Percentiles rank a stretch among this genome's conserved stretches.
phyloP scores from a whole-genome alignment of 495 filamentous ascomycete species.

The Sordaria brevicollis region DNA sequence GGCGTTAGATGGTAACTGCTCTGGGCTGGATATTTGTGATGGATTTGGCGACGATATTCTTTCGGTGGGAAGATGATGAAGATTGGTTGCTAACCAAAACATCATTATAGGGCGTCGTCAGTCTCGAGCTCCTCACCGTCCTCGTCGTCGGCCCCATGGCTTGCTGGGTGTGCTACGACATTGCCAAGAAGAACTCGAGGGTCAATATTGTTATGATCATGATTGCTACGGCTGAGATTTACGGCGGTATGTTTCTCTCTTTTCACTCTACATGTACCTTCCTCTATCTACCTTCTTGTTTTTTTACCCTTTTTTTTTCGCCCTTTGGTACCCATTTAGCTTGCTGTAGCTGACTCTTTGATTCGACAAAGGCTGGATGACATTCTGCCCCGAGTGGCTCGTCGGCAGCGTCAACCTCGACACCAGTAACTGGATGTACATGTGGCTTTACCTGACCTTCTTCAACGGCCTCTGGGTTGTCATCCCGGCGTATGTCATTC shows the following conservation, averaged over 20 bases:
- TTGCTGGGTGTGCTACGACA: conserved; percentile 55
- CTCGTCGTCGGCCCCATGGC: conserved; percentile 65
- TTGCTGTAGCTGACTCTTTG: not conserved
- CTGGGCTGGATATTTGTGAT: too few species aligned
- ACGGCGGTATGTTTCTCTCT: conserved; percentile 51
- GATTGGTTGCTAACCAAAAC: not conserved
- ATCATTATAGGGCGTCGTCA: conserved; percentile 50
- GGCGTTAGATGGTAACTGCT: too few species aligned
- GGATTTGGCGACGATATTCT: too few species aligned
- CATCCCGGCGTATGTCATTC: conserved; percentile 67
- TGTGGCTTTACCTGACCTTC: conserved; percentile 81
- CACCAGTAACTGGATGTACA: conserved; percentile 72
- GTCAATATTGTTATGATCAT: conserved; percentile 61
- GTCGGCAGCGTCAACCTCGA: conserved; percentile 66
- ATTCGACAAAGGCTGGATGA: conserved; percentile 65
- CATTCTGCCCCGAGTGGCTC: conserved; percentile 91
- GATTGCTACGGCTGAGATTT: conserved; percentile 86
- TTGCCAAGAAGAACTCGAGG: conserved; percentile 47
- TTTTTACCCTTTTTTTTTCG: not conserved
- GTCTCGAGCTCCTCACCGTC: conserved; percentile 79
- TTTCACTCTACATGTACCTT: too few species aligned
- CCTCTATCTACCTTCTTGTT: not conserved
- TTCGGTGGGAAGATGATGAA: too few species aligned
- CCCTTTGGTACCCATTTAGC: not conserved
- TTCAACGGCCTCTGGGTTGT: conserved; percentile 90